Evolutionary conservation across 2,329 filamentous ascomycete species (phyloP).

Genomic region (Geosmithia morbida): DNA sequence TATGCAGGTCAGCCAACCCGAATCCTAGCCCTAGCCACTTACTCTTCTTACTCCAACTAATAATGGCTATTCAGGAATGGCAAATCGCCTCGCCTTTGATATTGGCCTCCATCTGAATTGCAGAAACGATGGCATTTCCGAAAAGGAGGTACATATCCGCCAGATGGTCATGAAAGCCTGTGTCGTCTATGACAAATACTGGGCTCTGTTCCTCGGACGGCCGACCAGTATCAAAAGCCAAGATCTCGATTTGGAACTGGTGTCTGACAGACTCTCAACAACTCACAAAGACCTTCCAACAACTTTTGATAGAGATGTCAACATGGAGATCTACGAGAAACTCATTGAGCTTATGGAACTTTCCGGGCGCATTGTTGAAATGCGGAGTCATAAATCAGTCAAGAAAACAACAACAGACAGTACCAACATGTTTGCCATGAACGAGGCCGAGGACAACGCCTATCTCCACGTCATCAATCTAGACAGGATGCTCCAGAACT

Average conservation of each 20-base stretch:
- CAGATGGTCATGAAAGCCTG: conserved; percentile 37
- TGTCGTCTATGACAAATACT: conserved; percentile 38
- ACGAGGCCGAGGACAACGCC: conserved; percentile 25
- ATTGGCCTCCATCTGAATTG: conserved; percentile 33
- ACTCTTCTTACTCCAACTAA: neutral
- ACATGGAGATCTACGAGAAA: conserved; percentile 29
- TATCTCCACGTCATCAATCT: conserved; percentile 35
- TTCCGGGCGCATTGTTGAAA: conserved; percentile 35
- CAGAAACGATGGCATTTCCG: conserved; percentile 22
- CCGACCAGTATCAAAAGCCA: conserved; percentile 37
- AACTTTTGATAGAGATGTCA: conserved; percentile 5
- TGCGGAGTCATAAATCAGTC: conserved; percentile 17
- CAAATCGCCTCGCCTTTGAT: conserved; percentile 29
- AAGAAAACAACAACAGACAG: conserved; percentile 15
- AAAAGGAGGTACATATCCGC: conserved; percentile 30
- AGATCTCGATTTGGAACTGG: conserved; percentile 31
- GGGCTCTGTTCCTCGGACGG: conserved; percentile 38
- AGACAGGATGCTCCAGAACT: conserved; percentile 37
- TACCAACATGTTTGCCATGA: conserved; percentile 13
- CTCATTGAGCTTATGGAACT: conserved; percentile 41
- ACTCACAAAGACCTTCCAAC: conserved; percentile 18
- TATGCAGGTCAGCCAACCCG: conserved; percentile 30
- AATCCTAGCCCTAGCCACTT: neutral
- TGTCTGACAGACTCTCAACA: conserved; percentile 28
- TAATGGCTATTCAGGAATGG: conserved; percentile 14